These are phyloP conservation scores for Adiantum capillusveneris DNA, from an alignment of 75 land plant species.

Conservation along the genomic window DNA sequence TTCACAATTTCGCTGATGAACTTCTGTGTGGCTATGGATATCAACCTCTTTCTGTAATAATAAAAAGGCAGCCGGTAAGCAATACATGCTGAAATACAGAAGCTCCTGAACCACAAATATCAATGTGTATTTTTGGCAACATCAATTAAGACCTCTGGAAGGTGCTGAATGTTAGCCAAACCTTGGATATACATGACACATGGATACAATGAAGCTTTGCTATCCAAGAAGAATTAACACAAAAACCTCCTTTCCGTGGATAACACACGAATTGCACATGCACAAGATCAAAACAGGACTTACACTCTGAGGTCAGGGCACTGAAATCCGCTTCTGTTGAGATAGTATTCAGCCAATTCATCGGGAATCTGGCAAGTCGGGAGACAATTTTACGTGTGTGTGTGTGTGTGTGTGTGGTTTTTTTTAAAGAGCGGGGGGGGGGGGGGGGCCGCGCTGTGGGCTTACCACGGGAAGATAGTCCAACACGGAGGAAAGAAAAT, in stretches of 20 bases:
- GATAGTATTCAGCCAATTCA: constrained; percentile 88
- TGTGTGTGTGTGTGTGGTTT: not conserved
- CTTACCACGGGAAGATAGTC: constrained; percentile 89
- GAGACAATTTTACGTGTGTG: not conserved
- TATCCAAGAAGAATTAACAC: no score
- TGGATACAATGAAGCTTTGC: no score
- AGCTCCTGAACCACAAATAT: no score
- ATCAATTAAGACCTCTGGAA: no score
- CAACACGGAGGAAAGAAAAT: constrained; percentile 78
- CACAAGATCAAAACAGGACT: no score
- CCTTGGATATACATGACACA: no score
- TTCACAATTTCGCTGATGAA: constrained; percentile 83
- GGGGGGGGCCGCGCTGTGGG: not conserved
- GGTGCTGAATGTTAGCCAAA: no score
- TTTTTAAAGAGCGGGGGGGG: not conserved
- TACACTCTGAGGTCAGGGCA: constrained; percentile 90
- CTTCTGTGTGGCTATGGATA: constrained; percentile 90
- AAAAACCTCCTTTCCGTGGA: no score
- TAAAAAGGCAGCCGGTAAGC: not conserved
- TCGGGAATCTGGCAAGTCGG: constrained; percentile 67
- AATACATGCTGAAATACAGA: not conserved
- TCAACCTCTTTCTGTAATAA: constrained; percentile 61
- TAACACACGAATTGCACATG: no score
- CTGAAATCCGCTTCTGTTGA: constrained; percentile 81
- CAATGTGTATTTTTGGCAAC: no score